These are phyloP conservation scores for Xylaria sp. DNA, from an alignment of 2,329 filamentous ascomycete species.

Conservation along the genomic window DNA sequence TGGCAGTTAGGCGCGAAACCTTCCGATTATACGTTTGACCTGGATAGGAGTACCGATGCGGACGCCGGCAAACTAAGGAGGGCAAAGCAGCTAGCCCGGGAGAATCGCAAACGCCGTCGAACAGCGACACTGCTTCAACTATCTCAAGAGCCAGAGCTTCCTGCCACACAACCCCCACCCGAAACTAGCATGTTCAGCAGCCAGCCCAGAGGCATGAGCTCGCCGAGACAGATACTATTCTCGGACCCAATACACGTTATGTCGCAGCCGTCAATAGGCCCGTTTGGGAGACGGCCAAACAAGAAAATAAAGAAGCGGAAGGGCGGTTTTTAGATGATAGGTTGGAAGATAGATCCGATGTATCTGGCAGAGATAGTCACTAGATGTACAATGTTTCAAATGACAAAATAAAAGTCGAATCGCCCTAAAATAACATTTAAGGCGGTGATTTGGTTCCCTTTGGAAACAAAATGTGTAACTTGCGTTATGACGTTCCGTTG, in stretches of 20 bases:
- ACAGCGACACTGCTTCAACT: conserved; percentile 46
- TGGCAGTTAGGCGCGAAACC: conserved; percentile 45
- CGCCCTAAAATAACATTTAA: background rate
- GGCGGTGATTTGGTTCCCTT: no score
- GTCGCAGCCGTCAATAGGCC: conserved; percentile 48
- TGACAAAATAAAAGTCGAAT: background rate
- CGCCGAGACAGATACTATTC: conserved; percentile 39
- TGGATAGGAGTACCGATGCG: conserved; percentile 44
- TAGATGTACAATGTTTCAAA: no score
- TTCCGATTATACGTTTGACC: conserved; percentile 46
- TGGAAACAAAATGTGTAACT: background rate
- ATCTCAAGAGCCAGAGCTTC: conserved; percentile 43
- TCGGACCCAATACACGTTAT: conserved; percentile 45
- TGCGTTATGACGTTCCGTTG: background rate
- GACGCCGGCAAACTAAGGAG: conserved; percentile 43
- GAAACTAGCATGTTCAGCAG: conserved; percentile 43
- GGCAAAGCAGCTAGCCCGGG: conserved; percentile 44
- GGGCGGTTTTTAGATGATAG: conserved; percentile 45
- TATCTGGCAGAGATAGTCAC: background rate
- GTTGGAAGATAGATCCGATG: background rate
- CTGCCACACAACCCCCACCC: conserved; percentile 45
- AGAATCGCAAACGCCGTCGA: conserved; percentile 48
- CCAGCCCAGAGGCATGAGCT: conserved; percentile 41
- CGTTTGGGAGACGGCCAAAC: conserved; percentile 46
- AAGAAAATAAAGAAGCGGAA: conserved; percentile 49